These are phyloP conservation scores for Nannochloropsis limnetica DNA, from an alignment of 352 stramenopile species.

Conservation along the genomic window DNA sequence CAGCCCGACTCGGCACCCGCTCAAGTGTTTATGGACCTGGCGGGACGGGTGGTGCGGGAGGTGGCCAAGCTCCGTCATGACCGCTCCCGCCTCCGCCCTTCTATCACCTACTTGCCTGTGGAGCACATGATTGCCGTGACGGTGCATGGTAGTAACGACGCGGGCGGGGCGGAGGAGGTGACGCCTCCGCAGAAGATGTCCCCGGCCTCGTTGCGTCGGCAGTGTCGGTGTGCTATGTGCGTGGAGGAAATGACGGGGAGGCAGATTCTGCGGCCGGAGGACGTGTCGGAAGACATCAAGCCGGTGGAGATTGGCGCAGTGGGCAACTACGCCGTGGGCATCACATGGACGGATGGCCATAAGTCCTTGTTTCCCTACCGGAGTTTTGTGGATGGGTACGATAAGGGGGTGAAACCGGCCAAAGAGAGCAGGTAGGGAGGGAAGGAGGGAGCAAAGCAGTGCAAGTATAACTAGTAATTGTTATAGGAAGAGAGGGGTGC, in stretches of 20 bases:
- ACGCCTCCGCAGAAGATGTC: conserved; percentile 42
- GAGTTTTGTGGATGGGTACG: conserved; percentile 51
- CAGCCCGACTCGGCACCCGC: conserved; percentile 58
- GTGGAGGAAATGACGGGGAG: conserved; percentile 71
- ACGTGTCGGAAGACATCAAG: conserved; percentile 59
- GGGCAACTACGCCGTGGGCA: conserved; percentile 93
- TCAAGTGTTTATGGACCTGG: conserved; percentile 59
- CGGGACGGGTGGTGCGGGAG: conserved; percentile 59
- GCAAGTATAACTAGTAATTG: neutral
- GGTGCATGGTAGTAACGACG: conserved; percentile 35
- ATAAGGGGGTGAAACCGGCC: neutral
- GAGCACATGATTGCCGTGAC: conserved; percentile 53
- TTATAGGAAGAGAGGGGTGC: neutral
- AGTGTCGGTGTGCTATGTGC: conserved; percentile 66
- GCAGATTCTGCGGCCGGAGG: conserved; percentile 59
- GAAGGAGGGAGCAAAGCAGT: neutral
- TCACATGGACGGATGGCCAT: conserved; percentile 95
- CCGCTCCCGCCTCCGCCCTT: conserved; percentile 35
- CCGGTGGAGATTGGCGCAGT: conserved; percentile 60
- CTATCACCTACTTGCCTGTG: conserved; percentile 53
- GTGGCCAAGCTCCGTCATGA: conserved; percentile 57
- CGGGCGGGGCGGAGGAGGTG: conserved; percentile 5
- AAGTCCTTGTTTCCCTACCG: conserved; percentile 90
- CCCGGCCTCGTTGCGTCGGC: conserved; percentile 57
- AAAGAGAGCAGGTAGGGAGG: neutral